Evolutionary conservation across 345 rosid genomes (phyloP), one percentile per base, ranked within the genome.

Genomic region (Balakata baccata): DNA sequence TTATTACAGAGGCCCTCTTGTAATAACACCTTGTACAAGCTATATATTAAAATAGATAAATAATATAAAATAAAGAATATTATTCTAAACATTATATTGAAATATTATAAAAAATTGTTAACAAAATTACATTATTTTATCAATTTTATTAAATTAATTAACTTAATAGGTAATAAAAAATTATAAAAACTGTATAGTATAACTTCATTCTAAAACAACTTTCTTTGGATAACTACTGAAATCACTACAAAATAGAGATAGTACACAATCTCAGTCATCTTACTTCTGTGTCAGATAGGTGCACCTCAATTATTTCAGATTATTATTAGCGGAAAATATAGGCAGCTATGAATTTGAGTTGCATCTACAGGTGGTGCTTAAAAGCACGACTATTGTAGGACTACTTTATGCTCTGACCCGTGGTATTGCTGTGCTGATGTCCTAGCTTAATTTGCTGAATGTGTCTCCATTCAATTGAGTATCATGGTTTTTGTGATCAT

Each of bases 401-500:
- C 41, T 64, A n/a, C 7, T 39, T 39, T 64, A 41, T 22, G 10
- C 46, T 39, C 2, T 37, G 2, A 37, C n/a, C 11, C 4, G 25
- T 66, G 54, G 9, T 46, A 46, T 46, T 66, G 63, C 37, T 43
- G 16, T 77, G 20, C 18, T 66, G 47, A 22, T 70, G 7, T 62
- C 41, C 65, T 5, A 46, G 0, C 41, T 52, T 76, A 23, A 38
- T 22, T 58, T 69, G 60, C 18, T 59, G 6, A 53, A 22, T 37
- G 34, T 69, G 1, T 45, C 6, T 51, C 70, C 46, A 34, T 17
- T 20, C 45, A 17, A 13, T 46, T 69, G 51, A 45, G 5, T 37
- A 3, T 23, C 22, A 39, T 64, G 34, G 47, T 66, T 50, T 29
- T 52, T 74, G 14, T 65, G 52, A 62, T 66, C 20, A 37, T 45